Percentiles rank a stretch among this genome's conserved stretches.
Evolutionary conservation across 768 basidiomycete species (phyloP).

Genomic region (Panellus pusillus): DNA sequence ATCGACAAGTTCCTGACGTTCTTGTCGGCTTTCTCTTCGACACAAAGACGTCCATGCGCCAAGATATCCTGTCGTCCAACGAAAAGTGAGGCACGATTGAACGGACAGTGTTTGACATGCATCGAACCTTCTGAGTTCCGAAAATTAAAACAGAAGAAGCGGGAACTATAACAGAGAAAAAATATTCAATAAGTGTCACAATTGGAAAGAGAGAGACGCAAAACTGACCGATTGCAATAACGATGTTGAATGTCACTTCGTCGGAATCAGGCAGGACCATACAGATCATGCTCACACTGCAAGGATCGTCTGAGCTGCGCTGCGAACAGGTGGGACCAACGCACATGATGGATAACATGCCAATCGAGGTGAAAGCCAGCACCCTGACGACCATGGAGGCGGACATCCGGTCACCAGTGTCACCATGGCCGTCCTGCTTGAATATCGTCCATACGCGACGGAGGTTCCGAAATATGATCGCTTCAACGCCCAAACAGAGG

Average conservation of each 20-base stretch:
- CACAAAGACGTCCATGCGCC: conserved; percentile 9
- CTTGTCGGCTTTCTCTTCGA: not conserved
- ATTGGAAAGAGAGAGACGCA: not conserved
- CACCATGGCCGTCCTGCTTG: not conserved
- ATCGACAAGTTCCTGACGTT: not conserved
- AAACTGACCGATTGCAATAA: conserved; percentile 15
- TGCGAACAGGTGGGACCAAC: not conserved
- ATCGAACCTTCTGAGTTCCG: conserved; percentile 15
- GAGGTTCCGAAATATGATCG: conserved; percentile 14
- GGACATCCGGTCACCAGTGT: conserved; percentile 2
- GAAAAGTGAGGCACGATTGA: not conserved
- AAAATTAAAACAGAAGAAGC: conserved; percentile 19
- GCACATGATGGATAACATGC: conserved; percentile 21
- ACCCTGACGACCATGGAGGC: conserved; percentile 14
- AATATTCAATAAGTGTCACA: not conserved
- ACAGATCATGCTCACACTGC: conserved; percentile 15
- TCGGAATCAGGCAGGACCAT: not conserved
- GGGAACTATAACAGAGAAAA: conserved; percentile 5
- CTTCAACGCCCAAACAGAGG: conserved; percentile 10
- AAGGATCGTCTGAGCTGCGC: no score
- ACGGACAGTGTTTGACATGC: no score
- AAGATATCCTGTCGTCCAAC: conserved; percentile 10
- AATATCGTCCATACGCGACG: conserved; percentile 15
- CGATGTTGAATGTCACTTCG: conserved; percentile 11
- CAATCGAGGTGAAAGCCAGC: conserved; percentile 18